Base-by-base conservation (phyloP, 352 stramenopile species). In the Pseudoperonospora humuli region DNA sequence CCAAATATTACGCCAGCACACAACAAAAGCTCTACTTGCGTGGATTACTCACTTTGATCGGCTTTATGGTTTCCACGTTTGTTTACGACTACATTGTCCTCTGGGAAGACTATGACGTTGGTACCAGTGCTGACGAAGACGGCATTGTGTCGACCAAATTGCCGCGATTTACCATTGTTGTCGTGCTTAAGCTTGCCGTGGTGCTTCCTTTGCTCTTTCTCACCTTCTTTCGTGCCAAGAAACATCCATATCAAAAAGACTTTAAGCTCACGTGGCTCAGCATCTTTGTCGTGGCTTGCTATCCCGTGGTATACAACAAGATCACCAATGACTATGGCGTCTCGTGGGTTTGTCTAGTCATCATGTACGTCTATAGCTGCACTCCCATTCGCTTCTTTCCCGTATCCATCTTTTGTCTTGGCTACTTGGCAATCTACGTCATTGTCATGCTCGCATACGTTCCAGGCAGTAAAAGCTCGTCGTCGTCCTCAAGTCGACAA, bases 321-420 rank as follows among this genome's bases (percentile, higher is more conserved):
- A 57, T 86, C n/a, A n/a, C n/a, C n/a, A n/a, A 82, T 45, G 75
- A 87, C 55, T 84, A 86, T 20, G 78, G 78, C 36, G 75, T 90
- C 11, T 86, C 78, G 10, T 86, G 78, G 73, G 66, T 87, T 19
- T 90, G 75, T 18, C n/a, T n/a, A n/a, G 63, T 87, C 18, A 85
- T 92, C 52, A 87, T 89, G 77, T 87, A 86, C 56, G 68, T 88
- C 32, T 88, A 88, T 59, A 85, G 68, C 59, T 89, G 71, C 53
- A 85, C 77, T 15, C 77, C 75, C 11, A 81, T 92, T 36, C 62
- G 74, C 15, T 92, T 92, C 50, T 87, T 86, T 42, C 72, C 70
- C n/a, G 80, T 73, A 39, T n/a, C n/a, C n/a, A n/a, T n/a, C n/a
- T n/a, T n/a, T n/a, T n/a, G n/a, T n/a, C n/a, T n/a, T n/a, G n/a